phyloP scores from a whole-genome alignment of 2,329 filamentous ascomycete genomes.

The Colletotrichum sp. region DNA sequence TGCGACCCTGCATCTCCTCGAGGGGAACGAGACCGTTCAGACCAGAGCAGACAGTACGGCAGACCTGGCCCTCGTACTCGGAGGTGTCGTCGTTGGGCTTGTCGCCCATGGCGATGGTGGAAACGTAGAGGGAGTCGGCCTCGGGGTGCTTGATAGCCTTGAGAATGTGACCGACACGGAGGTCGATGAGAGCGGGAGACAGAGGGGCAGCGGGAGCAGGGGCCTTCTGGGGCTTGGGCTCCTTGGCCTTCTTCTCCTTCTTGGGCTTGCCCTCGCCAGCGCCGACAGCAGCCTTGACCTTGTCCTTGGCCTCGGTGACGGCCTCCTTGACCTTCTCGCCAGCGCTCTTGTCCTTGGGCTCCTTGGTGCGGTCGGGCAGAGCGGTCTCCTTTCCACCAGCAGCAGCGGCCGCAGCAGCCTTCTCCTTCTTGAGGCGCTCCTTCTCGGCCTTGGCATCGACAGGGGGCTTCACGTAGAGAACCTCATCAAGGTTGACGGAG shows the following conservation, averaged over 20 bases:
- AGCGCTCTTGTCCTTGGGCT: constrained; percentile 63
- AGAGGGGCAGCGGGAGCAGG: constrained; percentile 75
- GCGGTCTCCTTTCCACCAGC: constrained; percentile 48
- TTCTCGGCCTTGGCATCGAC: constrained; percentile 94
- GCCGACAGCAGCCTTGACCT: constrained; percentile 47
- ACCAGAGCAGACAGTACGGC: constrained; percentile 95
- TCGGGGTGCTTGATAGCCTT: constrained; percentile 96
- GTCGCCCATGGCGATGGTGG: constrained; percentile 94
- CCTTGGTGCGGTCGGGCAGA: constrained; percentile 66
- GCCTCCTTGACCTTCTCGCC: constrained; percentile 52
- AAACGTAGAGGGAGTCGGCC: constrained; percentile 94
- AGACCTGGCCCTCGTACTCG: constrained; percentile 89
- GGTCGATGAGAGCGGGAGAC: constrained; percentile 87
- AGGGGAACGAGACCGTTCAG: constrained; percentile 92
- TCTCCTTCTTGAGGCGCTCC: constrained; percentile 95
- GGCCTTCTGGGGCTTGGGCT: constrained; percentile 74
- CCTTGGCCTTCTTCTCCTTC: constrained; percentile 93
- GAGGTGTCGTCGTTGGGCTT: constrained; percentile 85
- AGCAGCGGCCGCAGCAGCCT: constrained; percentile 70
- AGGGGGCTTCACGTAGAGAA: constrained; percentile 87
- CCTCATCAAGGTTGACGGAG: constrained; percentile 76
- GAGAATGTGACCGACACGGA: constrained; percentile 95
- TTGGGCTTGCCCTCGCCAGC: constrained; percentile 53
- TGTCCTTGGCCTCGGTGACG: constrained; percentile 52
- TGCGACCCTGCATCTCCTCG: constrained; percentile 95